Evolutionary conservation across 2,329 filamentous ascomycete genomes (phyloP), one percentile per base, ranked within the genome.

Genomic region (Epichloe brachyelytri): DNA sequence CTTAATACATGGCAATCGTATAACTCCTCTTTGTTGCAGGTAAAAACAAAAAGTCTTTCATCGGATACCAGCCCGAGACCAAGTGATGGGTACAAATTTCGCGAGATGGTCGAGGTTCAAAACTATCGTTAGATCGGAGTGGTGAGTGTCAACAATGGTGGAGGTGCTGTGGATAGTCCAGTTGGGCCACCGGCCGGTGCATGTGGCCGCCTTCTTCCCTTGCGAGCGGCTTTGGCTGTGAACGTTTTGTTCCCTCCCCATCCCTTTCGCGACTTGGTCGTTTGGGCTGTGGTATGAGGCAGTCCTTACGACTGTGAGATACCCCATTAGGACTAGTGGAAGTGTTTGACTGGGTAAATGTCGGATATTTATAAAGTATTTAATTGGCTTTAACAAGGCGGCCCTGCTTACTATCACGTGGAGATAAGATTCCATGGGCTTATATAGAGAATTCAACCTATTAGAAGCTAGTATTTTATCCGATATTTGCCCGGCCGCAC

Each of bases 1-100:
- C 12, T 40, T 40, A 39, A 43, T 15, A 49, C 50, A 52, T 52
- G 50, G 41, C 50, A 44, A 14, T 37, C 39, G 14, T 39, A 30
- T 8, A 20, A 37, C 12, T 40, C 11, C 26, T 37, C 17, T 43
- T 7, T 39, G n/a, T 30, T 26, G 37, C 36, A 26, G 14, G 17
- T 6, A 48, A 37, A 20, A 52, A 5, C 7, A 34, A 33, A 3
- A 7, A 5, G 17, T n/a, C 17, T n/a, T 39, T 48, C 14, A 36
- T 45, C 37, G 19, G 26, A 43, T 12, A 38, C 15, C 33, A 19
- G 30, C 26, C 10, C 37, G 26, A 41, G 20, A 37, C 30, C 11
- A 40, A n/a, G 14, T 20, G 12, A 14, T 41, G 26, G 39, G 26
- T 30, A 19, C 14, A 41, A 19, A 12, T 45, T 39, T 38, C 22